phyloP scores from a whole-genome alignment of 352 stramenopile species.

The Achlya hypogyna region DNA sequence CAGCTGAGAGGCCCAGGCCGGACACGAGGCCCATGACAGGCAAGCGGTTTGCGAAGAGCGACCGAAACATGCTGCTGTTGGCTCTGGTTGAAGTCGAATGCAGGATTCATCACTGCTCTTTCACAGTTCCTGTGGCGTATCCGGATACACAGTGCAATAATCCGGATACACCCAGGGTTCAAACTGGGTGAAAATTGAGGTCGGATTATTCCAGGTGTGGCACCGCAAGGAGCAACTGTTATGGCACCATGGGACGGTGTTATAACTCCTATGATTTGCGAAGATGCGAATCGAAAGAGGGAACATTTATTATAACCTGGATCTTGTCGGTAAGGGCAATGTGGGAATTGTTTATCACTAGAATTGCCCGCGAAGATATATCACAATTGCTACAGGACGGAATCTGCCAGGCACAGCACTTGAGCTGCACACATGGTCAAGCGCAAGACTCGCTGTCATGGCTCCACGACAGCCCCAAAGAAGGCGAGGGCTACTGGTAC shows the following conservation, averaged over 20 bases:
- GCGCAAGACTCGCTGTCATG: neutral
- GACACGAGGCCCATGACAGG: neutral
- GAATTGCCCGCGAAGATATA: too few species aligned
- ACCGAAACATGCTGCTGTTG: conserved; percentile 9
- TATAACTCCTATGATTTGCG: too few species aligned
- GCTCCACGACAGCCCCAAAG: neutral
- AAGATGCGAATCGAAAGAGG: too few species aligned
- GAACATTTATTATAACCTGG: too few species aligned
- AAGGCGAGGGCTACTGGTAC: neutral
- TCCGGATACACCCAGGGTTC: neutral
- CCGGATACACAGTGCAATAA: neutral
- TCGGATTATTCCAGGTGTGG: neutral
- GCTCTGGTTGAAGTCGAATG: neutral
- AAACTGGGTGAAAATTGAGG: neutral
- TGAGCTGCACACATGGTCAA: too few species aligned
- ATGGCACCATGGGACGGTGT: too few species aligned
- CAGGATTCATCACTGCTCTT: neutral
- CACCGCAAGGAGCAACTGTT: too few species aligned
- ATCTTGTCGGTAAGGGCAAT: too few species aligned
- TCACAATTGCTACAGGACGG: too few species aligned
- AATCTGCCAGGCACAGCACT: too few species aligned
- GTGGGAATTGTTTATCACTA: too few species aligned
- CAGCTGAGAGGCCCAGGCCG: neutral
- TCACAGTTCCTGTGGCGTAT: neutral
- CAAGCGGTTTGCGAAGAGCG: neutral